Base-by-base conservation (phyloP, 1,284 basidiomycete genomes). In the Neonothopanus nambi region DNA sequence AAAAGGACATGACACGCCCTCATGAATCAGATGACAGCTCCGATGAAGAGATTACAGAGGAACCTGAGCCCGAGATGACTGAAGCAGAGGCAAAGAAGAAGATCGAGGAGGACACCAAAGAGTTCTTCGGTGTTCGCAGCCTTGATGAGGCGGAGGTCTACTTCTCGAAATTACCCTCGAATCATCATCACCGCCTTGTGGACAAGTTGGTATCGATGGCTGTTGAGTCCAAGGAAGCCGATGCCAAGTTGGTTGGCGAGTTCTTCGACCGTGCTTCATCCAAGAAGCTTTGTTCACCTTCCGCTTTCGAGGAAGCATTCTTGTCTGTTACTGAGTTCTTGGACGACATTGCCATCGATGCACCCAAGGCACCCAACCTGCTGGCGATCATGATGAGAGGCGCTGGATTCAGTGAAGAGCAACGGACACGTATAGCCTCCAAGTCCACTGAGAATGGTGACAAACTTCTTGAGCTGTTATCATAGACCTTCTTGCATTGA, bases 261-360 rank as follows among this genome's bases (percentile, higher is more conserved):
- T 76, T 89, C 64, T 87, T 93, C 65, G 70, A 71, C 20, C 80
- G 77, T 40, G 81, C 78, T 5, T 72, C 75, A 30, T 76, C 70
- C 61, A 87, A 80, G 73, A 77, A 72, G 57, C 71, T 80, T 56
- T 84, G 75, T 67, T 77, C 80, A 1, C 48, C 74, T 0, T 78
- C 78, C 12, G 71, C 80, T 6, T 83, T 93, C 63, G 87, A 86
- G 67, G 76, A 81, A 56, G 89, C 89, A 15, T 81, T 95, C 69
- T 69, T 70, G 54, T 75, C 78, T 1, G 79, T 85, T 51, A 84
- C 89, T 52, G 87, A 91, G 67, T 72, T 87, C 57, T 76, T 97
- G 60, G 92, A 94, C 64, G 94, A 97, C 66, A 83, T 93, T 53
- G 83, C 85, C 17, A 88, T 95, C 63, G 94, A 98, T 68, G 91